Conservation (phyloP, 2,329 filamentous ascomycete species). For the Xylaria sp. region DNA sequence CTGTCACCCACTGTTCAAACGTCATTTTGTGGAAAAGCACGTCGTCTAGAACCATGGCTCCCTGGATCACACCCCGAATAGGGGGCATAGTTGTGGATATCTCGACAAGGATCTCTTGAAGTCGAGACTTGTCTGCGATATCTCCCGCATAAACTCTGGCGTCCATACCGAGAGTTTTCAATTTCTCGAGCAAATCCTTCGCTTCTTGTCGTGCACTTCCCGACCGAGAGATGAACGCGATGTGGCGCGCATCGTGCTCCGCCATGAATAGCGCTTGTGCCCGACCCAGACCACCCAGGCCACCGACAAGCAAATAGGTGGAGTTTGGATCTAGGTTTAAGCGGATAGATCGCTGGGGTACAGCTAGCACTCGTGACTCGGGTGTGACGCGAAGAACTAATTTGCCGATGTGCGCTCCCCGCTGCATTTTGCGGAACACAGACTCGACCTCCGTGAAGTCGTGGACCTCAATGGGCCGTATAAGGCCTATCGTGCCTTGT, state of each 20-base stretch:
- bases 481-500: slow-evolving; percentile 7
- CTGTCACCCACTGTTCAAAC: slow-evolving; percentile 42
- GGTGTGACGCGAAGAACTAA: slow-evolving; percentile 20
- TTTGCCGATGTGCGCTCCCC: slow-evolving; percentile 20
- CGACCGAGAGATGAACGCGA: slow-evolving; percentile 22
- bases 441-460: slow-evolving; percentile 22
- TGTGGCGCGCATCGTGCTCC: slow-evolving; percentile 18
- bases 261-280: slow-evolving; percentile 17
- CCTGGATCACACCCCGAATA: slow-evolving; percentile 17
- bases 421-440: slow-evolving; percentile 19
- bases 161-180: slow-evolving; percentile 9
- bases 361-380: slow-evolving; percentile 9
- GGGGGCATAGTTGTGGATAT: slow-evolving; percentile 17
- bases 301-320: slow-evolving; percentile 24
- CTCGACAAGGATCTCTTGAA: slow-evolving; percentile 6
- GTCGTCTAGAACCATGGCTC: slow-evolving; percentile 33
- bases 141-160: slow-evolving; percentile 1
- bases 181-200: slow-evolving; percentile 2
- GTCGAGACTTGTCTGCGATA: slow-evolving; percentile 9
- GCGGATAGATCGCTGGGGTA: slow-evolving; percentile 7
- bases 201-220: slow-evolving; percentile 14
- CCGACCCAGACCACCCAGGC: slow-evolving; percentile 24
- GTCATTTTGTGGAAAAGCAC: slow-evolving; percentile 45
- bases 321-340: slow-evolving; percentile 18
- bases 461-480: slow-evolving; percentile 16